These are phyloP conservation scores for Pelargonium fulgidum DNA, from an alignment of 441 rosid species.

Conservation along the genomic window DNA sequence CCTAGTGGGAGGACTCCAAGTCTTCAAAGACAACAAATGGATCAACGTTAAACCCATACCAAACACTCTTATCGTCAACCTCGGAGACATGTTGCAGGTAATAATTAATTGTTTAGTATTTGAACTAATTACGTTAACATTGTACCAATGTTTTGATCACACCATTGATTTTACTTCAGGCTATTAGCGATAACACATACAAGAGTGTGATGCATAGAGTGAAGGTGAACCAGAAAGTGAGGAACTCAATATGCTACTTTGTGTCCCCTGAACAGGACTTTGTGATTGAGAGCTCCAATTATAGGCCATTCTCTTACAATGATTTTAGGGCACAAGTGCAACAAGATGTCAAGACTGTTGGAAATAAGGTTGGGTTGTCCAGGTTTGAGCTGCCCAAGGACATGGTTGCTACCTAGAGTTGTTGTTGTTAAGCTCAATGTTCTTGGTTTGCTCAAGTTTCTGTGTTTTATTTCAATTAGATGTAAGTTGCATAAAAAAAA, in stretches of 20 bases:
- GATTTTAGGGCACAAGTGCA: conserved; percentile 21
- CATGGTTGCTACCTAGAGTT: background rate
- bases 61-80: conserved; percentile 44
- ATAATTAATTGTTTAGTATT: no score
- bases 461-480: background rate
- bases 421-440: background rate
- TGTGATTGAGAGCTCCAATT: conserved; percentile 17
- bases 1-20: conserved; percentile 54
- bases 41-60: conserved; percentile 40
- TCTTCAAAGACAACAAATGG: conserved; percentile 55
- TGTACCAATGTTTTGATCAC: no score
- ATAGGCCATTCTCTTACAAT: conserved; percentile 19
- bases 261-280: conserved; percentile 18
- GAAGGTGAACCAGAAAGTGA: background rate
- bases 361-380: conserved; percentile 17
- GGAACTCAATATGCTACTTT: conserved; percentile 22
- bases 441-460: background rate
- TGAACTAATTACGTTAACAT: no score
- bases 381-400: conserved; percentile 5
- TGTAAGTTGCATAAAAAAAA: background rate
- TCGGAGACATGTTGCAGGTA: conserved; percentile 91
- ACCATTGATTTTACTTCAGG: conserved; percentile 5
- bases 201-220: conserved; percentile 19
- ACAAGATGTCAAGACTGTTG: conserved; percentile 15
- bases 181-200: conserved; percentile 19